A percentile compares a stretch with the other conserved stretches of the same genome.
Conservation (phyloP, 768 basidiomycete genomes). For the Phlebiopsis flavidoalba region DNA sequence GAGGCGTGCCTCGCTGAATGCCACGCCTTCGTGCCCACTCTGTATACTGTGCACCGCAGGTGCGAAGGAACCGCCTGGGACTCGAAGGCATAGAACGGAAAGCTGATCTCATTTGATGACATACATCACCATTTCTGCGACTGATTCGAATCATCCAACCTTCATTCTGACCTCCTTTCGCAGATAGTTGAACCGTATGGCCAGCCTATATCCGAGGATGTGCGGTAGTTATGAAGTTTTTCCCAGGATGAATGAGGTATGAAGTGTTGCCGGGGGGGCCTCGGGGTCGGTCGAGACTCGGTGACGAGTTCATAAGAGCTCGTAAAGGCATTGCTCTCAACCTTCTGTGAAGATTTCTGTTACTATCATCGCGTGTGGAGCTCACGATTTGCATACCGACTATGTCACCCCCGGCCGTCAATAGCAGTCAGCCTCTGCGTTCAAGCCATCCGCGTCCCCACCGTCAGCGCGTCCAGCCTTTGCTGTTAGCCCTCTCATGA, state of each 20-base stretch:
- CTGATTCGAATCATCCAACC: not conserved
- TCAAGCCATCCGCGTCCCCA: not conserved
- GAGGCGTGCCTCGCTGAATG: conserved; percentile 33
- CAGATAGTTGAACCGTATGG: not conserved
- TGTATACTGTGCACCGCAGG: conserved; percentile 32
- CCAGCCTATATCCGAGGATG: no score
- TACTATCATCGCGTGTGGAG: not conserved
- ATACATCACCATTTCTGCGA: not conserved
- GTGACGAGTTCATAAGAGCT: not conserved
- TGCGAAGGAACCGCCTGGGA: conserved; percentile 39
- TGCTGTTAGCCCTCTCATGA: not conserved
- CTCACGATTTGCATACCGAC: not conserved
- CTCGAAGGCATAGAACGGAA: conserved; percentile 52
- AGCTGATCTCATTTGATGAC: conserved; percentile 34
- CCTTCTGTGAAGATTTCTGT: not conserved
- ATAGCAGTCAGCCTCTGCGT: not conserved
- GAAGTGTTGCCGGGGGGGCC: not conserved
- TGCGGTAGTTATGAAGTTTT: not conserved
- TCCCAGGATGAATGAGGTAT: not conserved
- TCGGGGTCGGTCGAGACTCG: not conserved
- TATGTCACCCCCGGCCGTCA: not conserved
- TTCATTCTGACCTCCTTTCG: not conserved
- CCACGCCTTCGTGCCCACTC: conserved; percentile 28
- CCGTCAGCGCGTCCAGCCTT: not conserved
- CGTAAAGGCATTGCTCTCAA: not conserved